Evolutionary conservation across 306 rosid genomes (phyloP), one percentile per base, ranked within the genome.

Genomic region (Dalbergia cultrata): DNA sequence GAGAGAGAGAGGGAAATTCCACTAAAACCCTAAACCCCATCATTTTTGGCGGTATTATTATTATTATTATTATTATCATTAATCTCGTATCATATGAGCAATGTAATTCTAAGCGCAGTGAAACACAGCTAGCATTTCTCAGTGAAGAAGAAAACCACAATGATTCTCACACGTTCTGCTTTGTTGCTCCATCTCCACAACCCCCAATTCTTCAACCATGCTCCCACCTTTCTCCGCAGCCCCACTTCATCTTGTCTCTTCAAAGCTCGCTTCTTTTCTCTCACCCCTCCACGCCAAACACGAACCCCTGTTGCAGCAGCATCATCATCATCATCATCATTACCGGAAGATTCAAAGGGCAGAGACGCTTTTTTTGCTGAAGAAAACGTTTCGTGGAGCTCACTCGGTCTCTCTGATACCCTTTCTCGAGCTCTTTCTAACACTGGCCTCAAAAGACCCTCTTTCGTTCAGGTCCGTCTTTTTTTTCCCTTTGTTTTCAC

Each of bases 371-470:
- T 95, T 70, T 91, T 81, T 62, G 88, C 96, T 8, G 92, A 89
- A 22, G 98, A 93, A 31, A 80, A 80, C 77, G 93, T 95, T 89
- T 86, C 87, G 10, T 93, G 99, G 99, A 73, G 82, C 9, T 89
- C 97, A 31, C 90, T 95, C 1, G 97, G 96, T 57, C 80, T 93
- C 10, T 95, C 99, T 58, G 93, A 93, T 67, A 79, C 89, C 76
- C 65, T 95, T 77, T 95, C 97, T 80, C 86, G 69, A 53, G 93
- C 97, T 37, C 94, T 95, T 50, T 78, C 80, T 60, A 80, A 72
- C 72, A 90, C 92, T 61, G 98, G 97, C 37, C 85, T 95, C 47
- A 89, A 83, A 12, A 89, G 88, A 72, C 99, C 99, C 2, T 95
- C 99, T 75, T 87, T 87, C 33, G 92, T 90, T 78, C 98, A 90